A percentile compares a stretch with the other conserved stretches of the same genome.
These are phyloP conservation scores for Coemansia sp. DNA, from an alignment of 192 early-diverging fungal genomes.

Conservation along the genomic window DNA sequence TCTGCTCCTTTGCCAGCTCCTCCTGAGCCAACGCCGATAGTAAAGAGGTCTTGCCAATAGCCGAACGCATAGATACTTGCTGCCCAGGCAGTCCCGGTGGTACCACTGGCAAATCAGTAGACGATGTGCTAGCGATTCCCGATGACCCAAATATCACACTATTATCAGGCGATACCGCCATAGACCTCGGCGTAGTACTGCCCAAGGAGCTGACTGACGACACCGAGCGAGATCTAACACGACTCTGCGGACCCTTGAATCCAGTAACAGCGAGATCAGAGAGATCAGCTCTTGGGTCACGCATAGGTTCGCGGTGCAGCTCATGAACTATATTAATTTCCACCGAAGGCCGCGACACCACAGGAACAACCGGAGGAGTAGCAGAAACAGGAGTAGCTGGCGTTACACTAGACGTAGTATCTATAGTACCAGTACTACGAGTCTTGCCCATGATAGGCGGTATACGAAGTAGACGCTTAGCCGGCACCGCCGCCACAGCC, in stretches of 20 bases:
- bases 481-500: constrained; percentile 12
- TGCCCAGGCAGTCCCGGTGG: not conserved
- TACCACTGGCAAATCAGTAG: not conserved
- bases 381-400: constrained; percentile 1
- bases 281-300: constrained; percentile 45
- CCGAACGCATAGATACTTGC: constrained; percentile 9
- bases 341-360: constrained; percentile 17
- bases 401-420: not conserved
- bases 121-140: not conserved
- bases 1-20: constrained; percentile 17
- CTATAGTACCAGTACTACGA: constrained; percentile 7
- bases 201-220: constrained; percentile 24
- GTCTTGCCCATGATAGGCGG: constrained; percentile 13
- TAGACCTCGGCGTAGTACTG: constrained; percentile 23
- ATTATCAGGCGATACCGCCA: constrained; percentile 24
- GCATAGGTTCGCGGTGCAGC: constrained; percentile 41
- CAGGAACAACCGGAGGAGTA: not conserved
- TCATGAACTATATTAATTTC: constrained; percentile 38
- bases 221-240: constrained; percentile 21
- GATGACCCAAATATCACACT: constrained; percentile 7
- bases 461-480: not conserved
- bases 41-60: constrained; percentile 30
- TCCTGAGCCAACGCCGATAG: constrained; percentile 29
- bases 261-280: constrained; percentile 22
- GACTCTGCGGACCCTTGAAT: not conserved